Conservation (phyloP, 306 rosid genomes). For the Trichosanthes cucumerina region DNA sequence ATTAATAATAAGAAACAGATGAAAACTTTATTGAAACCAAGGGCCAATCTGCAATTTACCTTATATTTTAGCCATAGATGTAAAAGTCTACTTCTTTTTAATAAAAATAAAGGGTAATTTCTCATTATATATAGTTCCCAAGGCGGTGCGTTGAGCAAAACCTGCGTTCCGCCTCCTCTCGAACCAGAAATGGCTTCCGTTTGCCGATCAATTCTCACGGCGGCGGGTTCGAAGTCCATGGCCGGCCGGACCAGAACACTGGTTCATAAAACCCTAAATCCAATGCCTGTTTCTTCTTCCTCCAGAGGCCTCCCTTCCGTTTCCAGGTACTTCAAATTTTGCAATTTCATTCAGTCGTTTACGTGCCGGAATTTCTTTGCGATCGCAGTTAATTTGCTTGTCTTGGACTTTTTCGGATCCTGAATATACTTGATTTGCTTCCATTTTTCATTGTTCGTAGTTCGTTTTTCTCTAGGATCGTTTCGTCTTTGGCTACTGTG, state of each 20-base stretch:
- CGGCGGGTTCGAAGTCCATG: conserved; percentile 42
- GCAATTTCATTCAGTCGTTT: neutral
- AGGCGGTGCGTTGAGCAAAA: neutral
- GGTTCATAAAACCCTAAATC: conserved; percentile 22
- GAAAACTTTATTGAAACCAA: no score
- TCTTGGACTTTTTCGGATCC: neutral
- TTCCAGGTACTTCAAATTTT: conserved; percentile 34
- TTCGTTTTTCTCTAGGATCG: conserved; percentile 30
- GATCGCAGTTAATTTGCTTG: neutral
- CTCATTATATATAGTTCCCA: neutral
- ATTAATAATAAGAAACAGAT: no score
- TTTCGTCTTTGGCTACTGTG: conserved; percentile 48
- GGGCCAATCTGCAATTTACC: no score
- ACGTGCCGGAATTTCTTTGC: neutral
- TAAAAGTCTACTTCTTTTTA: no score
- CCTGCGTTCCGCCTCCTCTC: neutral
- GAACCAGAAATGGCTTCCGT: conserved; percentile 12
- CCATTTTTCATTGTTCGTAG: neutral
- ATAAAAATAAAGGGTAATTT: no score
- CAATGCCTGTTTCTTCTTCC: conserved; percentile 27
- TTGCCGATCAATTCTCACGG: conserved; percentile 55
- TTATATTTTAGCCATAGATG: no score
- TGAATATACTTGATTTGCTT: neutral
- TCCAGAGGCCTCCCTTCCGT: conserved; percentile 29
- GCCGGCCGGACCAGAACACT: conserved; percentile 36